These are phyloP conservation scores for Xylaria multiplex DNA, from an alignment of 2,329 filamentous ascomycete genomes.

Conservation along the genomic window DNA sequence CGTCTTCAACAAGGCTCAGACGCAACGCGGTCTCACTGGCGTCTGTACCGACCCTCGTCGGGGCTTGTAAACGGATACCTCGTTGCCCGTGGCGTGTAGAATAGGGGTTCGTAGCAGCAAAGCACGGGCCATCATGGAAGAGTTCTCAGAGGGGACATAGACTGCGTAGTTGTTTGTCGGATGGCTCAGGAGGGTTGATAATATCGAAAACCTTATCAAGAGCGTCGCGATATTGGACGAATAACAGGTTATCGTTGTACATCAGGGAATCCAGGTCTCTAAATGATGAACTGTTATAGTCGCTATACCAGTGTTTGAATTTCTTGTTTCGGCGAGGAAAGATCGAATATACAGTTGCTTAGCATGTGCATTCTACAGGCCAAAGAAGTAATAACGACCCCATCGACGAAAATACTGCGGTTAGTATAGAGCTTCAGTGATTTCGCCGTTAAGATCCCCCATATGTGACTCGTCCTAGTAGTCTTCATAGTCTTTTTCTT, in stretches of 20 bases:
- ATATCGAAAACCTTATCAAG: constrained; percentile 62
- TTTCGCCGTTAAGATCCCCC: constrained; percentile 63
- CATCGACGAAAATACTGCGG: constrained; percentile 58
- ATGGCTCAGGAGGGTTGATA: constrained; percentile 55
- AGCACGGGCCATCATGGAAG: constrained; percentile 57
- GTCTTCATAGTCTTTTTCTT: constrained; percentile 52
- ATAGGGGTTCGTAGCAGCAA: constrained; percentile 61
- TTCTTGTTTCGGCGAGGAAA: not conserved
- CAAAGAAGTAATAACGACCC: constrained; percentile 68
- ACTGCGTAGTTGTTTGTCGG: constrained; percentile 19
- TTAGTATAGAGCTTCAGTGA: constrained; percentile 58
- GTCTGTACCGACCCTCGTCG: constrained; percentile 61
- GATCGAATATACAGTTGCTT: constrained; percentile 56
- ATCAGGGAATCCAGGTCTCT: constrained; percentile 67
- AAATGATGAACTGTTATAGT: constrained; percentile 65
- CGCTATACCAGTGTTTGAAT: not conserved
- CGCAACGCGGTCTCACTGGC: constrained; percentile 58
- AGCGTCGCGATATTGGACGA: constrained; percentile 59
- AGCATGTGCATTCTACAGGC: constrained; percentile 64
- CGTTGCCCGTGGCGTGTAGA: constrained; percentile 54
- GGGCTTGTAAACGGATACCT: constrained; percentile 56
- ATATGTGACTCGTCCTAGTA: constrained; percentile 58
- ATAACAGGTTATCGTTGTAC: constrained; percentile 65
- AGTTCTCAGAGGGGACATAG: not conserved
- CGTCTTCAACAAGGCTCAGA: constrained; percentile 64